phyloP scores from a whole-genome alignment of 1,284 basidiomycete species.

The Schizophyllum amplum region DNA sequence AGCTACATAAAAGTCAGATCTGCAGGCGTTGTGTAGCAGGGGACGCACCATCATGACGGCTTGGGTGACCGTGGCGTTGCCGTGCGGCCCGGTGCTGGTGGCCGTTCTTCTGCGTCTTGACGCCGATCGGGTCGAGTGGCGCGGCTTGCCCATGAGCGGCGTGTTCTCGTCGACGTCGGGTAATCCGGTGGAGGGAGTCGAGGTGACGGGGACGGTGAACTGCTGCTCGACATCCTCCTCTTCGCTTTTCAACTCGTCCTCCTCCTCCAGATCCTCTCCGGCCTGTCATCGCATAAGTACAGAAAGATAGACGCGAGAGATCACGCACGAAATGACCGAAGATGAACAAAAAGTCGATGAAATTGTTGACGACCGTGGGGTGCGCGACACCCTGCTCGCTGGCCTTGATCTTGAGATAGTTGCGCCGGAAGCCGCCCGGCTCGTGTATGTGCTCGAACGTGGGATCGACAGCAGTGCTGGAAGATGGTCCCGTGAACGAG shows the following conservation, averaged over 20 bases:
- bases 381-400: conserved; percentile 58
- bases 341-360: conserved; percentile 88
- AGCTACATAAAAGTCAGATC: conserved; percentile 45
- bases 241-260: conserved; percentile 52
- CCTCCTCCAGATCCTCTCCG: conserved; percentile 91
- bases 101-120: conserved; percentile 46
- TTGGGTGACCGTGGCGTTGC: conserved; percentile 83
- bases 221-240: conserved; percentile 32
- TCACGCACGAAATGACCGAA: conserved; percentile 90
- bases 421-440: conserved; percentile 88
- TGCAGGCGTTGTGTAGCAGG: too few relatives aligned
- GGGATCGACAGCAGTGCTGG: conserved; percentile 46
- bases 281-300: conserved; percentile 43
- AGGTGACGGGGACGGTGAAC: conserved; percentile 12
- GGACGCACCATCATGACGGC: conserved; percentile 82
- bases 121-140: conserved; percentile 32
- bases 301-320: neutral
- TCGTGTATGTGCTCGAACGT: conserved; percentile 86
- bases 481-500: conserved; percentile 58
- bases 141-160: conserved; percentile 29
- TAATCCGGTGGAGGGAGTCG: conserved; percentile 14
- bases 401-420: conserved; percentile 71
- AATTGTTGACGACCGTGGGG: conserved; percentile 69
- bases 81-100: conserved; percentile 48
- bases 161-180: conserved; percentile 31